Evolutionary conservation across 257 asterid species (phyloP), one percentile per base, ranked within the genome.

Genomic region (Capsicum rhomboideum): DNA sequence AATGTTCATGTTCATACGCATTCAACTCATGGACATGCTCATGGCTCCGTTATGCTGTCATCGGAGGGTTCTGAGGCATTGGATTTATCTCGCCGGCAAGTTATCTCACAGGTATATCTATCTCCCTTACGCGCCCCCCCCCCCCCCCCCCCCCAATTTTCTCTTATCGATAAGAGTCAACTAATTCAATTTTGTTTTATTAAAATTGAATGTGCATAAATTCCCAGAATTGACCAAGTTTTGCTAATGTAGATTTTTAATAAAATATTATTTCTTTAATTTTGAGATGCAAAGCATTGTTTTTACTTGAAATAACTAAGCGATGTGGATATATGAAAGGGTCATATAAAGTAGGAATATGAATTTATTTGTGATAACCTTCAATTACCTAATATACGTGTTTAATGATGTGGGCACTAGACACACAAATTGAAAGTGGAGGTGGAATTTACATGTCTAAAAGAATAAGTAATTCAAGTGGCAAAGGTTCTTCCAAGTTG

Each of bases 1-100:
- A 84, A 79, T 37, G 82, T 82, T 6, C 85, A 81, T 59, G 81
- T 85, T 3, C 87, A 82, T 58, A 85, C 87, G 1, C 87, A 85
- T 71, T 84, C 87, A 29, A 71, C 87, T 42, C 85, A 85, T 37
- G 87, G 85, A 26, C 87, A 85, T 66, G 71, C 87, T 11, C 85
- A 85, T 82, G 87, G 87, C 10, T 77, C 87, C 0, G 82, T 77
- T 5, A 17, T 63, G 10, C 17, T 67, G 20, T 61, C 85, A 11
- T 28, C 56, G 2, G 84, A 50, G 85, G 55, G 31, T 64, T 40
- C 56, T 13, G 75, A 21, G 3, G 29, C 44, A 10, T 46, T 69
- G 34, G 85, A 85, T 55, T 31, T 85, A 29, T 40, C 83, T 29
- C 80, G 87, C 28, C 85, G 79, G 13, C 82, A 85, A 29, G 87